These are phyloP conservation scores for Xylaria longipes DNA, from an alignment of 495 filamentous ascomycete species.

Conservation along the genomic window DNA sequence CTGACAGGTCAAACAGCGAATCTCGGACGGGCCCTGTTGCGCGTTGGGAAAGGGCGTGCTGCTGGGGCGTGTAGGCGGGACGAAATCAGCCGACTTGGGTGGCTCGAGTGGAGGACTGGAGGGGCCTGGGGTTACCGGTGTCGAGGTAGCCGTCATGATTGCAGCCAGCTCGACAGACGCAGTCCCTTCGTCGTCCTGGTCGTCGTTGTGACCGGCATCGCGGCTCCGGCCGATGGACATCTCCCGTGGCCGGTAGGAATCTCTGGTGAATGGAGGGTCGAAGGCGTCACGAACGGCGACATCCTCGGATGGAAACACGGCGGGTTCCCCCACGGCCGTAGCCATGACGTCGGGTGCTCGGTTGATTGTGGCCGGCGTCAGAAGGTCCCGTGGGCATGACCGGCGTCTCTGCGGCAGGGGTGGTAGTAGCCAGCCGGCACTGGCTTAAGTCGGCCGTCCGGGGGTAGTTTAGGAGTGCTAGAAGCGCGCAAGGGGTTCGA, in stretches of 20 bases:
- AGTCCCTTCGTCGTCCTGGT: constrained; percentile 49
- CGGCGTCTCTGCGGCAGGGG: constrained; percentile 7
- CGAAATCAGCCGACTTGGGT: constrained; percentile 53
- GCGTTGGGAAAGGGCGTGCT: constrained; percentile 64
- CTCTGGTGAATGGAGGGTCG: constrained; percentile 37
- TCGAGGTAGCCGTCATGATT: constrained; percentile 59
- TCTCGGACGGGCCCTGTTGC: constrained; percentile 50
- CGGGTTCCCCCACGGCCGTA: constrained; percentile 30
- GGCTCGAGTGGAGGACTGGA: constrained; percentile 59
- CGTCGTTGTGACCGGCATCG: constrained; percentile 26
- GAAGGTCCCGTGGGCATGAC: constrained; percentile 34
- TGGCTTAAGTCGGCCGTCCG: not conserved
- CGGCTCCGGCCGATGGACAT: constrained; percentile 31
- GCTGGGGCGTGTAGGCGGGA: constrained; percentile 59
- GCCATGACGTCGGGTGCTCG: constrained; percentile 29
- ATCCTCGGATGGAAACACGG: constrained; percentile 34
- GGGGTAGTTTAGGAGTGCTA: not conserved
- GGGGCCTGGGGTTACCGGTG: constrained; percentile 59
- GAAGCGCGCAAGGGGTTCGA: not conserved
- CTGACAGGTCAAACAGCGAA: constrained; percentile 48
- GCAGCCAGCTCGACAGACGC: constrained; percentile 53
- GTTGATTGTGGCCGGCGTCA: constrained; percentile 23
- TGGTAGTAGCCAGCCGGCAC: constrained; percentile 9
- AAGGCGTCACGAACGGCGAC: constrained; percentile 30
- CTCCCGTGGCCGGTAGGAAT: constrained; percentile 35